phyloP scores from a whole-genome alignment of 805 yeast genomes.

The Schizosaccharomyces osmophilus region DNA sequence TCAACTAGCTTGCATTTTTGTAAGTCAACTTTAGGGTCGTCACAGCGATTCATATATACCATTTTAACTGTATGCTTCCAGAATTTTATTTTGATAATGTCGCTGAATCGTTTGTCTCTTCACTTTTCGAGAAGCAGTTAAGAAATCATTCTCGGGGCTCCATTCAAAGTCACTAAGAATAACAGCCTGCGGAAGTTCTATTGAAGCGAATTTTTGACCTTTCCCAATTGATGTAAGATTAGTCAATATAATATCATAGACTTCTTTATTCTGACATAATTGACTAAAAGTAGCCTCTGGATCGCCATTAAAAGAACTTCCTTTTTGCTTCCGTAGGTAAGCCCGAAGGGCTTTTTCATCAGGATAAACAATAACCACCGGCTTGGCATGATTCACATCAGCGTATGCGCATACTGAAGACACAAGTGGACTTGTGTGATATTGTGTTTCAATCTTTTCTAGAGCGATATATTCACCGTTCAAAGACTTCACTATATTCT shows the following conservation, averaged over 20 bases:
- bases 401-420: constrained; percentile 81
- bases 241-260: constrained; percentile 29
- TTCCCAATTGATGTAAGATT: constrained; percentile 51
- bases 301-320: constrained; percentile 14
- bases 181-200: constrained; percentile 59
- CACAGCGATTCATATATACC: too few relatives aligned
- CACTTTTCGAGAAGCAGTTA: constrained; percentile 85
- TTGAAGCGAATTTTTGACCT: constrained; percentile 57
- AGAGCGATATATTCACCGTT: constrained; percentile 96
- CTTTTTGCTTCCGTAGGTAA: constrained; percentile 31
- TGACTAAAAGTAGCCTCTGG: constrained; percentile 19
- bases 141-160: constrained; percentile 90
- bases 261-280: constrained; percentile 29
- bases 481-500: constrained; percentile 81
- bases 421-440: constrained; percentile 60
- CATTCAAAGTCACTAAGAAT: constrained; percentile 73
- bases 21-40: not conserved
- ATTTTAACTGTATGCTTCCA: constrained; percentile 26
- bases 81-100: constrained; percentile 42
- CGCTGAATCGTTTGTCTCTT: constrained; percentile 74
- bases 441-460: constrained; percentile 76
- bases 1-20: not conserved
- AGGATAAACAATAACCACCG: constrained; percentile 75
- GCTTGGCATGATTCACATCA: constrained; percentile 66
- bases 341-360: constrained; percentile 38